Conservation (phyloP, 176 grass and related monocot genomes). For the Ensete ventricosum region DNA sequence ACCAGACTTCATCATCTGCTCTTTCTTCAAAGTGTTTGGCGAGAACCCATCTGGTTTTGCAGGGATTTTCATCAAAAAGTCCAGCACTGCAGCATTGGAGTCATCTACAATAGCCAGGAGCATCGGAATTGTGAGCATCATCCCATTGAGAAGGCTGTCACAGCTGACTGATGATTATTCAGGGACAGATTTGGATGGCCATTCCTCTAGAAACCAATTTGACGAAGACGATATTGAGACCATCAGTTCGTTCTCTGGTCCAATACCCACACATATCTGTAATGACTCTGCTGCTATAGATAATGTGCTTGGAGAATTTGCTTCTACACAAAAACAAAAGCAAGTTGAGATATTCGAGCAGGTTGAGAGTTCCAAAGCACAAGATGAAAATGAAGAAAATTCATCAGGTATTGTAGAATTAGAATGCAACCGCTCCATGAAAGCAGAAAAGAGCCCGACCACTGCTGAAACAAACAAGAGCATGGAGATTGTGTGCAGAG, state of each 20-base stretch:
- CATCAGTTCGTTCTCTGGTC: slow-evolving; percentile 69
- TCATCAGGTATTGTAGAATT: slow-evolving; percentile 12
- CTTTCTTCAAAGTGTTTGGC: slow-evolving; percentile 97
- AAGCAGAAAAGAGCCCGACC: background rate
- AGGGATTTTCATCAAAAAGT: slow-evolving; percentile 59
- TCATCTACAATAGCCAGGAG: slow-evolving; percentile 67
- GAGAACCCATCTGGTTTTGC: slow-evolving; percentile 91
- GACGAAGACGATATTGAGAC: slow-evolving; percentile 44
- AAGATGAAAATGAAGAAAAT: slow-evolving; percentile 8
- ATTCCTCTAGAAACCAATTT: slow-evolving; percentile 21
- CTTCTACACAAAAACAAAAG: slow-evolving; percentile 7
- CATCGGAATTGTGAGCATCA: slow-evolving; percentile 77
- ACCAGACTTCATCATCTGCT: slow-evolving; percentile 94
- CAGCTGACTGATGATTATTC: slow-evolving; percentile 40
- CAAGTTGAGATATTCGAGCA: background rate
- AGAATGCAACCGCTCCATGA: background rate
- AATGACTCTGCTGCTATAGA: background rate
- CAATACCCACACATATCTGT: slow-evolving; percentile 23
- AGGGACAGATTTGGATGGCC: slow-evolving; percentile 47
- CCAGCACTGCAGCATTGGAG: slow-evolving; percentile 55
- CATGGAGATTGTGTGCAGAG: slow-evolving; percentile 66
- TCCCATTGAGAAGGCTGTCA: slow-evolving; percentile 60
- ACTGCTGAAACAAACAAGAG: background rate
- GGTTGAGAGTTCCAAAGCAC: slow-evolving; percentile 5
- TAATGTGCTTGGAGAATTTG: background rate